A percentile compares a stretch with the other conserved stretches of the same genome.
Conservation (phyloP, 306 rosid species). For the Hippophae rhamnoides region DNA sequence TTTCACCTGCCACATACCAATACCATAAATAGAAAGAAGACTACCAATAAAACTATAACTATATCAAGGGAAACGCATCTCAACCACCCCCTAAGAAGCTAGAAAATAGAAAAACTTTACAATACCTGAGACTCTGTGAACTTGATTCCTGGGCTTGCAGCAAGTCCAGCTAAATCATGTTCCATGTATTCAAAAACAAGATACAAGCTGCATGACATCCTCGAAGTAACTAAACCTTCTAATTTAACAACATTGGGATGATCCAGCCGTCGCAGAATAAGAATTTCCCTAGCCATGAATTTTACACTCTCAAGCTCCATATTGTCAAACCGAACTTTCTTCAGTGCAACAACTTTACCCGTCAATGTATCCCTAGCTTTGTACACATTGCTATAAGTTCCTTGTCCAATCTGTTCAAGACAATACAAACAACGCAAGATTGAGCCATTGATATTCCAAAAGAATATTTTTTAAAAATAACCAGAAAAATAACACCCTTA, state of each 20-base stretch:
- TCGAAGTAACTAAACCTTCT: constrained; percentile 84
- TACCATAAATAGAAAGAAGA: constrained; percentile 15
- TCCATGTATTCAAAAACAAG: constrained; percentile 80
- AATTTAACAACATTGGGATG: constrained; percentile 82
- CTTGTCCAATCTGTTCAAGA: constrained; percentile 75
- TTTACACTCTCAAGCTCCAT: constrained; percentile 89
- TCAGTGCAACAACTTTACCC: constrained; percentile 72
- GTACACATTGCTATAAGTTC: constrained; percentile 89
- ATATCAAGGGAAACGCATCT: constrained; percentile 3
- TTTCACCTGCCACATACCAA: constrained; percentile 48
- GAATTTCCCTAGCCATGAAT: constrained; percentile 89
- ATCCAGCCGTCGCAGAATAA: constrained; percentile 71
- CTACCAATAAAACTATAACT: background rate
- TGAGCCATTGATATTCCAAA: constrained; percentile 17
- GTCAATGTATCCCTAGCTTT: constrained; percentile 74
- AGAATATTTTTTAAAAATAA: background rate
- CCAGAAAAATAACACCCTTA: too few relatives aligned
- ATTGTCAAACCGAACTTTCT: constrained; percentile 89
- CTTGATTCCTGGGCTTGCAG: constrained; percentile 65
- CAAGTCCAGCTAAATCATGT: constrained; percentile 92
- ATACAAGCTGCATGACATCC: constrained; percentile 86
- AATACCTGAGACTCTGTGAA: constrained; percentile 79
- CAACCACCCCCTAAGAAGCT: constrained; percentile 4
- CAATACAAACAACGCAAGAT: constrained; percentile 2
- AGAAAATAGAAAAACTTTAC: constrained; percentile 5